A percentile compares a stretch with the other conserved stretches of the same genome.
These are phyloP conservation scores for Colletotrichum tropicale DNA, from an alignment of 2,329 filamentous ascomycete genomes.

Conservation along the genomic window DNA sequence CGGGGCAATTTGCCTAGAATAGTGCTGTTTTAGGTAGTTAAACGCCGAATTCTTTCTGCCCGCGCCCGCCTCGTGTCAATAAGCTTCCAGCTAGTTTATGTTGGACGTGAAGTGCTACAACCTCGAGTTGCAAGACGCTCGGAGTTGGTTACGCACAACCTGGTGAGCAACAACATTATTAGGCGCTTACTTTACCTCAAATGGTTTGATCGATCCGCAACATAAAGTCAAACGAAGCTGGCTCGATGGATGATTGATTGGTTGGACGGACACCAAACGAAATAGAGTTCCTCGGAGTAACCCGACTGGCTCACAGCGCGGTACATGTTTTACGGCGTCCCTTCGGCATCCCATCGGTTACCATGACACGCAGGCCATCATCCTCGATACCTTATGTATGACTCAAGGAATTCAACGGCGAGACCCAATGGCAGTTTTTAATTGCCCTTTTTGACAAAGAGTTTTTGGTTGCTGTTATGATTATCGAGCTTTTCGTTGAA, in stretches of 20 bases:
- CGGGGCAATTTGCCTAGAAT: neutral
- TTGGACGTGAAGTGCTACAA: neutral
- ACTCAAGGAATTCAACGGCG: neutral
- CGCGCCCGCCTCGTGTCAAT: neutral
- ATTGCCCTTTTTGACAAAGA: neutral
- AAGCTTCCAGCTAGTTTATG: neutral
- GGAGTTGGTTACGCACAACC: neutral
- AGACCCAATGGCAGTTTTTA: neutral
- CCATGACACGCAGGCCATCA: neutral
- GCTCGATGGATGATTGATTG: neutral
- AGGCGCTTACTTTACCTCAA: neutral
- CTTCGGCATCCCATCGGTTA: neutral
- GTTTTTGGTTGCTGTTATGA: neutral
- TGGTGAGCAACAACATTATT: neutral
- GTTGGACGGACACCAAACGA: neutral
- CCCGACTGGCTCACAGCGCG: neutral
- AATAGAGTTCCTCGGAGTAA: neutral
- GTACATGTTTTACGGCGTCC: neutral
- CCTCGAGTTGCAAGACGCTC: neutral
- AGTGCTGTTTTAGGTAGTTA: neutral
- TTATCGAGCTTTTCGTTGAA: neutral
- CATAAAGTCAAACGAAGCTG: neutral
- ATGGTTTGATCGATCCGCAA: neutral
- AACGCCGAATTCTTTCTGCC: neutral
- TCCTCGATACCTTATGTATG: neutral